phyloP scores from a whole-genome alignment of 257 asterid genomes.

The Linderniella brevidens region DNA sequence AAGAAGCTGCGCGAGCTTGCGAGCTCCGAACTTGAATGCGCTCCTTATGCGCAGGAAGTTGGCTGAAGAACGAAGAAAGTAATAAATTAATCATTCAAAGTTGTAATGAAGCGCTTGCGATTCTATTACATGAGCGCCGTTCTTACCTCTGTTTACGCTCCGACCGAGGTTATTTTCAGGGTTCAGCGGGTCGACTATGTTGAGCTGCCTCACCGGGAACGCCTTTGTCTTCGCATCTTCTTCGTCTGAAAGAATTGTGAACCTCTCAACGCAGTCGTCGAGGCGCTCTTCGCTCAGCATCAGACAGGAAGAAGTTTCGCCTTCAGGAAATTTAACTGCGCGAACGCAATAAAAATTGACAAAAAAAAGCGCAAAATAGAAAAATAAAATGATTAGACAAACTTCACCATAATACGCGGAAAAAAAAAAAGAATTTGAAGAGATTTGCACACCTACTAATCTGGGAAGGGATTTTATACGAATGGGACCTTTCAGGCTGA shows the following conservation, averaged over 20 bases:
- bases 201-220: conserved; percentile 74
- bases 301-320: conserved; percentile 64
- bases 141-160: conserved; percentile 91
- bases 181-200: conserved; percentile 88
- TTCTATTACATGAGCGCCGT: not conserved
- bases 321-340: conserved; percentile 77
- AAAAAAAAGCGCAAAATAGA: not conserved
- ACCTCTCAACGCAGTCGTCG: conserved; percentile 67
- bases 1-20: conserved; percentile 27
- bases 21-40: conserved; percentile 92
- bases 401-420: not conserved
- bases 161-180: conserved; percentile 97
- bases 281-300: conserved; percentile 81
- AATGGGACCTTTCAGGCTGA: conserved; percentile 96
- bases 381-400: conserved; percentile 4
- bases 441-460: conserved; percentile 40
- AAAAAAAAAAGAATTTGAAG: not conserved
- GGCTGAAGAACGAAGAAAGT: conserved; percentile 23
- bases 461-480: conserved; percentile 71
- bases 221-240: conserved; percentile 66
- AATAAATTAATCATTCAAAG: not conserved
- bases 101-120: not conserved
- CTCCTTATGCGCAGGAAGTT: conserved; percentile 82
- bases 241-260: conserved; percentile 76
- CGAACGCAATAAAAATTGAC: conserved; percentile 2